These are phyloP conservation scores for Peronospora farinosa DNA, from an alignment of 352 stramenopile species.

Conservation along the genomic window DNA sequence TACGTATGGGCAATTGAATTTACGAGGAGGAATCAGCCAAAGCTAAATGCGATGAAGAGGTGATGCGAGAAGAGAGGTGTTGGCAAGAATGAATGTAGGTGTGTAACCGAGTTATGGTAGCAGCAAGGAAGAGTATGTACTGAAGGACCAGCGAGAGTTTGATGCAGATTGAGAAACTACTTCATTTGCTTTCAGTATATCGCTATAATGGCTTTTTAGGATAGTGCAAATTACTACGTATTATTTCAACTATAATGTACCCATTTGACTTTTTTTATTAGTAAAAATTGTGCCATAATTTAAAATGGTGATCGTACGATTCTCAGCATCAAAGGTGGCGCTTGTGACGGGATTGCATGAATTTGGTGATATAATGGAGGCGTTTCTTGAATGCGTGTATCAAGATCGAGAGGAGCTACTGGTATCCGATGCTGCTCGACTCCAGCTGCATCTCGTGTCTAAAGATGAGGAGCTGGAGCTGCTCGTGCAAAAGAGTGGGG, in stretches of 20 bases:
- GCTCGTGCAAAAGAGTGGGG: conserved; percentile 48
- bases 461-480: conserved; percentile 53
- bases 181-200: background rate
- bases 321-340: conserved; percentile 69
- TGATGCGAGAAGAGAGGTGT: background rate
- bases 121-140: conserved; percentile 15
- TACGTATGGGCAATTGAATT: conserved; percentile 25
- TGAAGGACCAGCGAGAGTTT: conserved; percentile 33
- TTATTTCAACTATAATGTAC: too few species aligned
- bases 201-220: background rate
- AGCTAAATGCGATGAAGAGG: background rate
- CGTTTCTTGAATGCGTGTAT: conserved; percentile 47
- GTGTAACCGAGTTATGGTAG: background rate
- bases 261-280: too few species aligned
- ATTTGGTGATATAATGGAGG: conserved; percentile 50
- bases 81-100: background rate
- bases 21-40: conserved; percentile 12
- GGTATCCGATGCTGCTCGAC: conserved; percentile 32
- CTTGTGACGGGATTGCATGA: conserved; percentile 64
- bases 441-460: conserved; percentile 44
- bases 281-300: background rate
- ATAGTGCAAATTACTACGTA: too few species aligned
- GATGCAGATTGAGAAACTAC: conserved; percentile 20
- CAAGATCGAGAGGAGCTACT: conserved; percentile 56
- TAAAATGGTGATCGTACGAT: conserved; percentile 40